Base-by-base conservation (phyloP, 169 alveolate genomes). In the Cyclospora cayetanensis region DNA sequence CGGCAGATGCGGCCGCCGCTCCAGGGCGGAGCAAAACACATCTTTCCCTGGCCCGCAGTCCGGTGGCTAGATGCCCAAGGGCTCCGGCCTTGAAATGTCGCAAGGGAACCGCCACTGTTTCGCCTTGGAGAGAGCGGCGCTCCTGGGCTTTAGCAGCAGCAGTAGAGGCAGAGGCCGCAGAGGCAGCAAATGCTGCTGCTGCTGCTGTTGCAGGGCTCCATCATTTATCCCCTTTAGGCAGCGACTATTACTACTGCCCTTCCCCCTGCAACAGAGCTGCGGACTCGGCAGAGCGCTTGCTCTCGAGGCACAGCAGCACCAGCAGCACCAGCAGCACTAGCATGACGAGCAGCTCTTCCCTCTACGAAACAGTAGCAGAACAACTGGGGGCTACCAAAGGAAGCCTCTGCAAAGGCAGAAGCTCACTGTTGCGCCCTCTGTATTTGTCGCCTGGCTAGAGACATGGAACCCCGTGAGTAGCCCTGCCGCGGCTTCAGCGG, bases 321-420 rank as follows among this genome's bases (percentile, higher is more conserved):
- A 60, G 72, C 72, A 60, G 72, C 72, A 60, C 15, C 72, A 60
- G n/a, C 72, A 60, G 72, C 72, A 60, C 37, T 34, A 22, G 72
- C 1, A 15, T 60, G 11, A 1, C 37, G 31, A 0, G 72, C 72
- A 12, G 72, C 72, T 25, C 35, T 60, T 12, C 18, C 0, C 12
- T 25, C 25, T 60, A 34, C 72, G 25, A 34, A 15, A 22, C 37
- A 34, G 25, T 1, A 25, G n/a, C n/a, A n/a, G n/a, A n/a, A n/a
- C n/a, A n/a, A n/a, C n/a, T n/a, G n/a, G n/a, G n/a, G n/a, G n/a
- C n/a, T n/a, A n/a, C n/a, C n/a, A n/a, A n/a, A n/a, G n/a, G n/a
- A n/a, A n/a, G n/a, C n/a, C n/a, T n/a, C 72, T 22, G 31, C 72
- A 60, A 12, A 15, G 31, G 25, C 72, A 9, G 37, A 12, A 12